Evolutionary conservation across 2,329 filamentous ascomycete species (phyloP).

Genomic region (Paraphaeosphaeria sporulosa): DNA sequence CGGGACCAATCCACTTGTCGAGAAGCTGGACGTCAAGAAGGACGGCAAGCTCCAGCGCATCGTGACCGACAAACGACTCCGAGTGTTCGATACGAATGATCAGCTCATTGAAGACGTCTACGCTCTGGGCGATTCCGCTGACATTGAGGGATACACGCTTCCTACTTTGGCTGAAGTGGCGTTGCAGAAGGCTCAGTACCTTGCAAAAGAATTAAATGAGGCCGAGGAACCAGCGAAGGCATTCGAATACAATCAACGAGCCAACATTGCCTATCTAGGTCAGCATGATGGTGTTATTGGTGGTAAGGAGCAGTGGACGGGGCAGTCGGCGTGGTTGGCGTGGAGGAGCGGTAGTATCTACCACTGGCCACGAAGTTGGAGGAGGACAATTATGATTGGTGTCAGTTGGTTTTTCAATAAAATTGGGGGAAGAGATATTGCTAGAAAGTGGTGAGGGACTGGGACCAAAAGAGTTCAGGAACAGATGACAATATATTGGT

Average conservation of each 20-base stretch:
- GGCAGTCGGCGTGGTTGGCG: conserved; percentile 8
- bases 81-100: background rate
- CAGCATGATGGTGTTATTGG: conserved; percentile 10
- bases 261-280: conserved; percentile 9
- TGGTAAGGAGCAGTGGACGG: conserved; percentile 7
- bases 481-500: background rate
- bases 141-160: conserved; percentile 4
- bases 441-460: conserved; percentile 4
- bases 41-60: conserved; percentile 9
- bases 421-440: conserved; percentile 8
- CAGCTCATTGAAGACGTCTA: conserved; percentile 4
- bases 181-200: conserved; percentile 7
- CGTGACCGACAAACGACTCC: conserved; percentile 3
- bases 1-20: conserved; percentile 3
- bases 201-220: conserved; percentile 1
- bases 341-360: conserved; percentile 12
- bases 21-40: conserved; percentile 6
- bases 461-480: background rate
- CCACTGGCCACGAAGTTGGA: conserved; percentile 11
- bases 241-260: conserved; percentile 4
- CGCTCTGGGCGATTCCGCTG: conserved; percentile 9
- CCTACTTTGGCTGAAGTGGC: conserved; percentile 9
- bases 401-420: conserved; percentile 11
- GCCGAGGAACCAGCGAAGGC: background rate
- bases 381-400: conserved; percentile 6